Evolutionary conservation across 2,329 filamentous ascomycete genomes (phyloP), one percentile per base, ranked within the genome.

Genomic region (Diaporthe aspalathi): DNA sequence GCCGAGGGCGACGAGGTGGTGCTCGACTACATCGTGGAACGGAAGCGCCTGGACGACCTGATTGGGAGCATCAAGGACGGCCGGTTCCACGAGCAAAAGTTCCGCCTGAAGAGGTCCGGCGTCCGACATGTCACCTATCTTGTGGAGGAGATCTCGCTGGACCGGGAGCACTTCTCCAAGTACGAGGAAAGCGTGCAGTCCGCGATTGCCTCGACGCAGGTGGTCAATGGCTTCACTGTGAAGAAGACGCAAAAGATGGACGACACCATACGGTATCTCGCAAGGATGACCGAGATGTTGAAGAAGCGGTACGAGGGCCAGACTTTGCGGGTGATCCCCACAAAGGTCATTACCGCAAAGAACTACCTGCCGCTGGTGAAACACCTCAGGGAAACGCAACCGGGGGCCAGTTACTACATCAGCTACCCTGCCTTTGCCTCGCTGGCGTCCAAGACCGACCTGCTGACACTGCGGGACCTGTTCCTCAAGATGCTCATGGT

Each of bases 401-500:
- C 88, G 0, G 79, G 79, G 0, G 80, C 77, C 9, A 84, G 85
- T 4, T 89, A 90, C 77, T 86, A 91, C 76, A 87, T 94, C 72
- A 93, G 87, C 14, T 94, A 94, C 75, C 82, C 87, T 0, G 91
- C 91, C 0, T 95, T 95, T 78, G 89, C 91, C 0, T 90, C 90
- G 0, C 81, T 95, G 54, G 90, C 90, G 0, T 93, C 91, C 11
- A 96, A 96, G 79, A 93, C 92, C 0, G 91, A 93, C 67, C 88
- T 88, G 71, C 88, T 94, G 75, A 93, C 92, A 0, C 82, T 95
- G 12, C 85, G 92, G 69, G 93, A 96, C 76, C 80, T 95, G 0
- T 95, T 89, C 75, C 82, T 96, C 32, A 95, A 95, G 80, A 95
- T 96, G 93, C 86, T 96, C 60, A 94, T 96, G 93, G 94, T 92